Conservation (phyloP, 208 protist species). For the Phytomonas serpens region DNA sequence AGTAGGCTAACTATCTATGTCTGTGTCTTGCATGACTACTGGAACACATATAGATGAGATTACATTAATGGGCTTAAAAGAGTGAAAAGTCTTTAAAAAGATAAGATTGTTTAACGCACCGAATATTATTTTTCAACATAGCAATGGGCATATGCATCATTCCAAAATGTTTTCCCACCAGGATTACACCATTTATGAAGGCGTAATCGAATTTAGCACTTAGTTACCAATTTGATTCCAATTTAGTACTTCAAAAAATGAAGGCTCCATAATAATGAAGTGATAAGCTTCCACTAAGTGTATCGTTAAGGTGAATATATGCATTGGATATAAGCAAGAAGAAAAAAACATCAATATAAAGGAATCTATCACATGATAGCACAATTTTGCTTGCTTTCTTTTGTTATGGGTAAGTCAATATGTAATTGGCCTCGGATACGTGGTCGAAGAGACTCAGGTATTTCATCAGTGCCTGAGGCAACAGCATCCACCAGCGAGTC, state of each 20-base stretch:
- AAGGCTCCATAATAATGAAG: not conserved
- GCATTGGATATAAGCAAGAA: slow-evolving; percentile 6
- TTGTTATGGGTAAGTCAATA: not conserved
- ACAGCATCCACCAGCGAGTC: slow-evolving; percentile 45
- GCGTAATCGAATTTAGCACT: not conserved
- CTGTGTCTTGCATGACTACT: not conserved
- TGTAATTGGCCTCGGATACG: slow-evolving; percentile 53
- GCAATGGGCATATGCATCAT: not conserved
- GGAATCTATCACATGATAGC: slow-evolving; percentile 5
- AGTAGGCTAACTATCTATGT: not conserved
- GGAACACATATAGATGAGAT: slow-evolving; percentile 2
- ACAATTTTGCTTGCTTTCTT: slow-evolving; percentile 4
- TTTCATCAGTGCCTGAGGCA: slow-evolving; percentile 25
- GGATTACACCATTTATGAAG: not conserved
- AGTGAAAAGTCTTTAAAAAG: not conserved
- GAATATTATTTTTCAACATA: slow-evolving; percentile 1
- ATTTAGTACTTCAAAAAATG: not conserved
- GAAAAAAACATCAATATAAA: slow-evolving; percentile 15
- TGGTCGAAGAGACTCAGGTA: slow-evolving; percentile 39
- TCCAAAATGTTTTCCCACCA: not conserved
- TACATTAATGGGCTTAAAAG: no score
- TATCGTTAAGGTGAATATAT: not conserved
- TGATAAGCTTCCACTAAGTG: not conserved
- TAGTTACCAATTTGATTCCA: not conserved
- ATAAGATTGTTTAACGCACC: not conserved